Evolutionary conservation across 805 yeast genomes (phyloP).

Genomic region (Saccharomycopsis fermentans): DNA sequence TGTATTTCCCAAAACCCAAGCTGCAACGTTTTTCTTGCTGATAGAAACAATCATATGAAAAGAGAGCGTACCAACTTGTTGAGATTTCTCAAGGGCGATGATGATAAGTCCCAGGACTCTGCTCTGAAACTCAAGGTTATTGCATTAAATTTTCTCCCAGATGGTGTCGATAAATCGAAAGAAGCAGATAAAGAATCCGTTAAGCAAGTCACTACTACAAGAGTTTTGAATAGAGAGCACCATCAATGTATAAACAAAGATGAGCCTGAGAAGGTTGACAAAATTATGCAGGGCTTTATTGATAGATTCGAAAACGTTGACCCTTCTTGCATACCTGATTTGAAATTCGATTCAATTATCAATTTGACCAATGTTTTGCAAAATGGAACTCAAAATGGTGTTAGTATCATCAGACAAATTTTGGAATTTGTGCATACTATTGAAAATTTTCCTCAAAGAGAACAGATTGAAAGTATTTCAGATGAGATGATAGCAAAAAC

Average conservation of each 20-base stretch:
- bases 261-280: conserved; percentile 40
- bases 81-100: conserved; percentile 32
- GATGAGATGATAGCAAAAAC: conserved; percentile 35
- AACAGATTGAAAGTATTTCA: conserved; percentile 13
- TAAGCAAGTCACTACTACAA: conserved; percentile 42
- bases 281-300: conserved; percentile 67
- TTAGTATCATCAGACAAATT: conserved; percentile 27
- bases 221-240: conserved; percentile 69
- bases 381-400: conserved; percentile 35
- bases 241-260: conserved; percentile 68
- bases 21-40: conserved; percentile 53
- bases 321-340: conserved; percentile 43
- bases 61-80: conserved; percentile 64
- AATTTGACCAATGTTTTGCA: conserved; percentile 35
- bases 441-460: conserved; percentile 29
- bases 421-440: conserved; percentile 27
- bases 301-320: conserved; percentile 56
- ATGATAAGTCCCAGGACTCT: background rate
- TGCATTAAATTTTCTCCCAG: conserved; percentile 55
- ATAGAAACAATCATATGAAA: conserved; percentile 70
- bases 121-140: conserved; percentile 38
- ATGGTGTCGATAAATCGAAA: conserved; percentile 13
- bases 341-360: conserved; percentile 54
- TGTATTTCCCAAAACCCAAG: conserved; percentile 17
- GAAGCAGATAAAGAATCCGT: conserved; percentile 25